Evolutionary conservation across 768 basidiomycete species (phyloP).

Genomic region (Russula foetens): DNA sequence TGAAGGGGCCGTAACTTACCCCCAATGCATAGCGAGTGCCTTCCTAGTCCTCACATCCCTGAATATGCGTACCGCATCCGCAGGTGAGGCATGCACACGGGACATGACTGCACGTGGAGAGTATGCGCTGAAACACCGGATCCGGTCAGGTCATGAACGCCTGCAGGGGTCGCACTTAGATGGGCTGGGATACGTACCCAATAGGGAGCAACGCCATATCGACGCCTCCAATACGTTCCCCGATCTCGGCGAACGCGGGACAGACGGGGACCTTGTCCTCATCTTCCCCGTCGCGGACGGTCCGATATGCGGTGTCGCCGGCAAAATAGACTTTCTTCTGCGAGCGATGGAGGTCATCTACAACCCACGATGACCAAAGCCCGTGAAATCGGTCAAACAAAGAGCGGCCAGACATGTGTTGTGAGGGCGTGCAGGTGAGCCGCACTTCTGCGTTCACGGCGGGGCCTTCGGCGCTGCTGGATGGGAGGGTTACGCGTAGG

Average conservation of each 20-base stretch:
- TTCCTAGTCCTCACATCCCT: conserved; percentile 50
- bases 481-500: conserved; percentile 25
- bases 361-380: conserved; percentile 61
- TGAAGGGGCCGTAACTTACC: conserved; percentile 30
- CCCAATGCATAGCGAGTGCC: conserved; percentile 69
- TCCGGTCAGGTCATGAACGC: not conserved
- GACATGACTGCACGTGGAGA: conserved; percentile 46
- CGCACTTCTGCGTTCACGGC: conserved; percentile 28
- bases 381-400: conserved; percentile 44
- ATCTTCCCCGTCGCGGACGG: conserved; percentile 39
- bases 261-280: conserved; percentile 47
- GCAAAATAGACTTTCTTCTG: conserved; percentile 54
- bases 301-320: conserved; percentile 60
- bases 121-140: conserved; percentile 45
- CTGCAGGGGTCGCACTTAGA: not conserved
- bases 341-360: conserved; percentile 40
- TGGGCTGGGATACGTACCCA: conserved; percentile 31
- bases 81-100: conserved; percentile 53
- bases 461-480: not conserved
- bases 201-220: conserved; percentile 68
- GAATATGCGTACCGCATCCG: conserved; percentile 64
- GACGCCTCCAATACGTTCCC: conserved; percentile 50
- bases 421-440: conserved; percentile 53
- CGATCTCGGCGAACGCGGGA: conserved; percentile 68
- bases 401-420: conserved; percentile 51